A percentile compares a stretch with the other conserved stretches of the same genome.
These are phyloP conservation scores for Samsoniella hepiali DNA, from an alignment of 2,329 filamentous ascomycete species.

Conservation along the genomic window DNA sequence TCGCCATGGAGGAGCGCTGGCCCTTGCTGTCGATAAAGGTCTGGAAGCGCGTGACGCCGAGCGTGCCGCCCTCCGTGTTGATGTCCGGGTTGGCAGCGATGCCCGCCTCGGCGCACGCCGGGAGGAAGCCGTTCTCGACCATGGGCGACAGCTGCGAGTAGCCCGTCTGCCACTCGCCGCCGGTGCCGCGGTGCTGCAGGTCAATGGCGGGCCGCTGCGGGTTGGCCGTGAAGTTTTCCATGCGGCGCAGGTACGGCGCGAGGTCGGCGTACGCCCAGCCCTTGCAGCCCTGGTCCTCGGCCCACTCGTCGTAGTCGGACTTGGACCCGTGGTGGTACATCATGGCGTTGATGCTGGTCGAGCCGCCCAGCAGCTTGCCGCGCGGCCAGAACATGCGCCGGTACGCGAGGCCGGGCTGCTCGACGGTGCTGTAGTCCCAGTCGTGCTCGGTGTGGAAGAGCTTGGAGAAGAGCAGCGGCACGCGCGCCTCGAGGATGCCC, in stretches of 20 bases:
- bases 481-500: constrained; percentile 21
- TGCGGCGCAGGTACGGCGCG: constrained; percentile 22
- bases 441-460: constrained; percentile 25
- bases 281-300: constrained; percentile 20
- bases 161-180: constrained; percentile 23
- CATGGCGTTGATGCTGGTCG: constrained; percentile 26
- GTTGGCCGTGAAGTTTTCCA: constrained; percentile 25
- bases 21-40: constrained; percentile 23
- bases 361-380: constrained; percentile 25
- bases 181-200: constrained; percentile 16
- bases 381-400: constrained; percentile 26
- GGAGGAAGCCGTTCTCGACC: constrained; percentile 22
- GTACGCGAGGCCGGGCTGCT: constrained; percentile 23
- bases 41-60: constrained; percentile 22
- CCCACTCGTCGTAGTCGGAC: constrained; percentile 25
- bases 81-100: constrained; percentile 20
- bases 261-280: constrained; percentile 24
- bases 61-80: constrained; percentile 21
- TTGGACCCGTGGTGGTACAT: constrained; percentile 25
- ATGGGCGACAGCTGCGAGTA: constrained; percentile 21
- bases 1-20: constrained; percentile 23
- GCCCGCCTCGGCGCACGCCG: constrained; percentile 20
- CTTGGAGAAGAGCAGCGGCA: constrained; percentile 23
- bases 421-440: constrained; percentile 26
- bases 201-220: constrained; percentile 20